These are phyloP conservation scores for Neostapfia colusana DNA, from an alignment of 176 grass and related monocot genomes.

Conservation along the genomic window DNA sequence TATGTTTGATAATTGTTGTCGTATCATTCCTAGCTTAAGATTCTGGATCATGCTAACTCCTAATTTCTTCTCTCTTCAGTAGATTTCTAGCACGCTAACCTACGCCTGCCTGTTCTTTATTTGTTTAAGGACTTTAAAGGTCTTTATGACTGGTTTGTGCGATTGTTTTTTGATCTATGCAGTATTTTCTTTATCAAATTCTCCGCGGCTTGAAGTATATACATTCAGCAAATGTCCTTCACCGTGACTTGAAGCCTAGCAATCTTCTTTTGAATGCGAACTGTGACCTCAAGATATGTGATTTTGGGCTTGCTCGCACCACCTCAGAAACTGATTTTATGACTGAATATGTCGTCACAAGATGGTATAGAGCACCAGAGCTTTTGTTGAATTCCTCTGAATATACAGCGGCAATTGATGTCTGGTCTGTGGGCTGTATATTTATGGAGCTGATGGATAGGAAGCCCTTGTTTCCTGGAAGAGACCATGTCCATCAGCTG, in stretches of 20 bases:
- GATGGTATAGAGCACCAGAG: conserved; percentile 97
- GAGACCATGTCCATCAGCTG: conserved; percentile 98
- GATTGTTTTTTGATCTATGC: conserved; percentile 43
- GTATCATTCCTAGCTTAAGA: background rate
- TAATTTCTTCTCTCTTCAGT: conserved; percentile 4
- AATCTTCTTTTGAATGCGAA: conserved; percentile 99
- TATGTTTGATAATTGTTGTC: background rate
- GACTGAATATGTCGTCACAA: conserved; percentile 99
- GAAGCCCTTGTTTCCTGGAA: conserved; percentile 91
- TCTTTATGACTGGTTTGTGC: conserved; percentile 28
- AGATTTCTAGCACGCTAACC: background rate
- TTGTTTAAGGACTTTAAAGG: conserved; percentile 7
- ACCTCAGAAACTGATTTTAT: conserved; percentile 99
- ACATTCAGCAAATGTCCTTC: conserved; percentile 98
- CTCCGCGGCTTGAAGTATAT: conserved; percentile 98
- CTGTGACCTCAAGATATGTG: conserved; percentile 98
- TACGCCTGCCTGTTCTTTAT: background rate
- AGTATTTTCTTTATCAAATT: conserved; percentile 99
- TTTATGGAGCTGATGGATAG: conserved; percentile 99
- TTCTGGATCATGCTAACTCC: background rate
- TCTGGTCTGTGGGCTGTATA: conserved; percentile 99
- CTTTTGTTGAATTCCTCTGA: conserved; percentile 94
- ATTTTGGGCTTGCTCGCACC: conserved; percentile 98
- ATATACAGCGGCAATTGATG: conserved; percentile 97
- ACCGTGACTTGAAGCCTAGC: conserved; percentile 98